phyloP scores from a whole-genome alignment of 2,329 filamentous ascomycete genomes.

The Neonectria ditissima region DNA sequence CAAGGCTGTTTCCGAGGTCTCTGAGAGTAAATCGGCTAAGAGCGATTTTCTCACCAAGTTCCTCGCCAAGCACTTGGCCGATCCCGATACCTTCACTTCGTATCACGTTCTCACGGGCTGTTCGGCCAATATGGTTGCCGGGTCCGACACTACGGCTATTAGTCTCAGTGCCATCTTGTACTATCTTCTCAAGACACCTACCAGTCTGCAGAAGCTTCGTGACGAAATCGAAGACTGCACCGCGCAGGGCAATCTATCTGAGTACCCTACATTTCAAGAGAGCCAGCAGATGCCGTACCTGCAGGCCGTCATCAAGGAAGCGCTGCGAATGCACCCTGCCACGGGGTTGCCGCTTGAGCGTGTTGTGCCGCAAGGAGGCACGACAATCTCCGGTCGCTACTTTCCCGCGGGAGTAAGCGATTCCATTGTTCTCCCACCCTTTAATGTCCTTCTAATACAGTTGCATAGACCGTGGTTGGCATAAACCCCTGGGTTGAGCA shows the following conservation, averaged over 20 bases:
- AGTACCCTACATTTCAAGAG: conserved; percentile 32
- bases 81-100: conserved; percentile 29
- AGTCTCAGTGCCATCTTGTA: conserved; percentile 37
- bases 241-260: conserved; percentile 14
- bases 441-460: not conserved
- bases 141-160: conserved; percentile 41
- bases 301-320: conserved; percentile 39
- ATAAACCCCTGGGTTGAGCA: conserved; percentile 42
- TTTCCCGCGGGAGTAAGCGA: conserved; percentile 37
- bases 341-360: conserved; percentile 35
- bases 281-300: conserved; percentile 36
- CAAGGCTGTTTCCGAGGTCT: conserved; percentile 18
- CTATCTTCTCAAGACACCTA: conserved; percentile 28
- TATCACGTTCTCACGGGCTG: conserved; percentile 38
- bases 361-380: conserved; percentile 35
- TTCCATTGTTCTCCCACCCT: too few species aligned
- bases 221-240: conserved; percentile 22
- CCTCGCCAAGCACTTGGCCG: conserved; percentile 30
- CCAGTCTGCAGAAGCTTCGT: conserved; percentile 19
- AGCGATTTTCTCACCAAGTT: conserved; percentile 42
- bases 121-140: conserved; percentile 39
- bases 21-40: conserved; percentile 15
- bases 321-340: conserved; percentile 38
- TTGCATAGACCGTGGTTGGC: conserved; percentile 32
- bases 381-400: conserved; percentile 29